Evolutionary conservation across 495 filamentous ascomycete genomes (phyloP).

Genomic region (Aeminium ludgeri): DNA sequence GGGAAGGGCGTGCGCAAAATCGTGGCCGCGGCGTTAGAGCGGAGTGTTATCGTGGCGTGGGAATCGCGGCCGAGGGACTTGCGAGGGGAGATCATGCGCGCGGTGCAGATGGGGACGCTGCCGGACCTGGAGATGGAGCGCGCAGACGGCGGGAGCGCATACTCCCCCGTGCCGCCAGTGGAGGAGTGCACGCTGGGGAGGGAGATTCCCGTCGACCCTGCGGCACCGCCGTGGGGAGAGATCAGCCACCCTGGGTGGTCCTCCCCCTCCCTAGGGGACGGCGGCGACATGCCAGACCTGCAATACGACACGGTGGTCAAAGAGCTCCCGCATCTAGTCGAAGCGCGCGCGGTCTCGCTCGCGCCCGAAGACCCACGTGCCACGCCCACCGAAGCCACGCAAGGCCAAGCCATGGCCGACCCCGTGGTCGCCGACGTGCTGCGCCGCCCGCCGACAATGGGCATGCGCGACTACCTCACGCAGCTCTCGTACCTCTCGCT

Average conservation of each 20-base stretch:
- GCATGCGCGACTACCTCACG: slow-evolving; percentile 60
- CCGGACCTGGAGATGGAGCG: neutral
- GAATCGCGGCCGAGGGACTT: slow-evolving; percentile 51
- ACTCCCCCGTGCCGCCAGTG: too few species aligned
- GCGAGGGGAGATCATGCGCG: slow-evolving; percentile 14
- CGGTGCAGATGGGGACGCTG: slow-evolving; percentile 3
- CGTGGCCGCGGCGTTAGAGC: slow-evolving; percentile 49
- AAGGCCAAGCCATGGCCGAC: slow-evolving; percentile 28
- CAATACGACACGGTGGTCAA: slow-evolving; percentile 65
- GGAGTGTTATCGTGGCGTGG: slow-evolving; percentile 70
- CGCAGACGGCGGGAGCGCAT: neutral
- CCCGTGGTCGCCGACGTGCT: slow-evolving; percentile 51
- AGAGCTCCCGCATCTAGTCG: slow-evolving; percentile 81
- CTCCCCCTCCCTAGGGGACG: slow-evolving; percentile 39
- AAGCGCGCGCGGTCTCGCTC: slow-evolving; percentile 76
- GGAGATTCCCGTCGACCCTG: slow-evolving; percentile 24
- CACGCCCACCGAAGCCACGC: neutral
- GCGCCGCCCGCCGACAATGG: slow-evolving; percentile 54
- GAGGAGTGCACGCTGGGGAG: slow-evolving; percentile 10
- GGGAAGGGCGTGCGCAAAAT: slow-evolving; percentile 53
- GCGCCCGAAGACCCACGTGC: slow-evolving; percentile 44
- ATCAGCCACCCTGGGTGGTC: slow-evolving; percentile 84
- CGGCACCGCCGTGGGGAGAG: slow-evolving; percentile 52
- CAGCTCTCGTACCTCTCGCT: slow-evolving; percentile 52
- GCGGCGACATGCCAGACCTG: slow-evolving; percentile 55